Conservation (phyloP, 805 yeast species). For the Candida nemodendra region DNA sequence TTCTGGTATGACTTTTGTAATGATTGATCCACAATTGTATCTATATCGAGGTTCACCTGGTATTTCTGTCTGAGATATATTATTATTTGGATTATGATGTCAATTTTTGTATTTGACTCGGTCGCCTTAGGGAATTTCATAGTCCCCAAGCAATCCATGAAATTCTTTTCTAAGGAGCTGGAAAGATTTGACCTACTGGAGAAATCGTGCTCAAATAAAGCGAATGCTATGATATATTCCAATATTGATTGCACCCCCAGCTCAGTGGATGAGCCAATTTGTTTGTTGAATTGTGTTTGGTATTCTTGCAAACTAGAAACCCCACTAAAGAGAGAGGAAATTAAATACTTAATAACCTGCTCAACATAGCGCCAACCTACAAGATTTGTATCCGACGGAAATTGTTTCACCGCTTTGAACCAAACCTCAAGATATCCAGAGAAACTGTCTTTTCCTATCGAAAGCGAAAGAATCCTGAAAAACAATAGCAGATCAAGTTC, state of each 20-base stretch:
- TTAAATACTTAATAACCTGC: constrained; percentile 7
- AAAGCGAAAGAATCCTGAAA: constrained; percentile 6
- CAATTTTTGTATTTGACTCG: constrained; percentile 32
- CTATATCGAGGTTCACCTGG: constrained; percentile 21
- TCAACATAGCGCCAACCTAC: constrained; percentile 25
- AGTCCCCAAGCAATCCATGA: constrained; percentile 18
- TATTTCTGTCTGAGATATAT: constrained; percentile 16
- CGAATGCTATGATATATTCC: constrained; percentile 19
- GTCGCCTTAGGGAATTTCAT: constrained; percentile 46
- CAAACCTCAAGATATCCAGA: constrained; percentile 11
- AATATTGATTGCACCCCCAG: constrained; percentile 10
- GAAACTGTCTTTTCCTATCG: constrained; percentile 8
- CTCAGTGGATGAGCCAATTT: constrained; percentile 4
- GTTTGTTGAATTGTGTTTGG: constrained; percentile 2
- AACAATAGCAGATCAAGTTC: constrained; percentile 9
- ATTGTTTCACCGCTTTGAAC: constrained; percentile 8
- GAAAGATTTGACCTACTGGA: constrained; percentile 1
- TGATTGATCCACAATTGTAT: constrained; percentile 31
- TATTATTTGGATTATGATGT: constrained; percentile 32
- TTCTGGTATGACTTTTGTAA: constrained; percentile 48
- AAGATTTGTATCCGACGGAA: constrained; percentile 25
- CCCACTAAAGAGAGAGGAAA: neutral
- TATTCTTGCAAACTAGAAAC: constrained; percentile 9
- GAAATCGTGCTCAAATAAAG: constrained; percentile 9
- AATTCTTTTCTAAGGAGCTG: constrained; percentile 8